A percentile compares a stretch with the other conserved stretches of the same genome.
Conservation (phyloP, 495 filamentous ascomycete genomes). For the Penicillium soppii region DNA sequence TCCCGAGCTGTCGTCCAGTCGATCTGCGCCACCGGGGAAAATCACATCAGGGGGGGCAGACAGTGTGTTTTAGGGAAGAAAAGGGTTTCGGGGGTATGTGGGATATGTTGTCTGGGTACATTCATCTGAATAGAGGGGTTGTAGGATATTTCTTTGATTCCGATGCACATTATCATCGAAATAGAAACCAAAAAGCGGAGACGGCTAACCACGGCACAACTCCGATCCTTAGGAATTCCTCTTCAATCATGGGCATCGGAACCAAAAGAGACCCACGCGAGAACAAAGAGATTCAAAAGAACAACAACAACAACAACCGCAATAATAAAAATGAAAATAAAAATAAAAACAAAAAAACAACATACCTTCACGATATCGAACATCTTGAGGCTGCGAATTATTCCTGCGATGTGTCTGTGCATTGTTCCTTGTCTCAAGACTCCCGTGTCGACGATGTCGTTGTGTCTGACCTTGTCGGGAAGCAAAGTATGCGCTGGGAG, state of each 20-base stretch:
- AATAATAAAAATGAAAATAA: constrained; percentile 7
- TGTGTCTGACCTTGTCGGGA: constrained; percentile 16
- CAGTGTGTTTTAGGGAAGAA: background rate
- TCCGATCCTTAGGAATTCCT: constrained; percentile 19
- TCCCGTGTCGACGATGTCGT: constrained; percentile 22
- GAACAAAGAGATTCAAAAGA: too few relatives aligned
- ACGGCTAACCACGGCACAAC: constrained; percentile 25
- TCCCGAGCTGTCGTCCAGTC: constrained; percentile 39
- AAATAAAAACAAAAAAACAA: background rate
- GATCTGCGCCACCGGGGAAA: constrained; percentile 39
- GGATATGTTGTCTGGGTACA: background rate
- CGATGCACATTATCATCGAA: background rate
- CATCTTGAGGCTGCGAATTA: constrained; percentile 23
- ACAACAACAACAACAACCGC: too few relatives aligned
- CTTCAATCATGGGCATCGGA: constrained; percentile 21
- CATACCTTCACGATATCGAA: constrained; percentile 35
- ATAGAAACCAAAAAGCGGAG: constrained; percentile 20
- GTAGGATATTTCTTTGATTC: background rate
- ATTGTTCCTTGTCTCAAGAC: constrained; percentile 21
- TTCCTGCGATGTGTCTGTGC: constrained; percentile 24
- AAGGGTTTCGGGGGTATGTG: constrained; percentile 10
- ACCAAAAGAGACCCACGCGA: constrained; percentile 7
- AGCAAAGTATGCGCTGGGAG: constrained; percentile 20
- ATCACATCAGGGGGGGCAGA: constrained; percentile 14
- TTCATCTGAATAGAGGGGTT: too few relatives aligned